These are phyloP conservation scores for Platismatia glauca DNA, from an alignment of 495 filamentous ascomycete species.

Conservation along the genomic window DNA sequence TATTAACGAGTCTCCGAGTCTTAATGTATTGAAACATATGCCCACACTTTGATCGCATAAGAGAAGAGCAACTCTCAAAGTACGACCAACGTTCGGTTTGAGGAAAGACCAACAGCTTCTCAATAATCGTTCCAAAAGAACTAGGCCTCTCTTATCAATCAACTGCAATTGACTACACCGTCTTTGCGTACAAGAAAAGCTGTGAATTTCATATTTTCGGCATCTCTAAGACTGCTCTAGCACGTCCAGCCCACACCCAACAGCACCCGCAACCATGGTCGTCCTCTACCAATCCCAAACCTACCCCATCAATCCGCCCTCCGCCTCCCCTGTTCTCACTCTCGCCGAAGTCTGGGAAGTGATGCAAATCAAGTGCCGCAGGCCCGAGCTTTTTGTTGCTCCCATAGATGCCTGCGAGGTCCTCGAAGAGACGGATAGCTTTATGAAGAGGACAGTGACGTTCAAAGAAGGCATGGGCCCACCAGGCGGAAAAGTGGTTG, in stretches of 20 bases:
- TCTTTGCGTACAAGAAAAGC: not conserved
- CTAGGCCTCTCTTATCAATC: not conserved
- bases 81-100: not conserved
- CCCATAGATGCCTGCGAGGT: slow-evolving; percentile 38
- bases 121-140: too few relatives aligned
- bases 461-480: slow-evolving; percentile 31
- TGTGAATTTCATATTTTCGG: not conserved
- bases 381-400: slow-evolving; percentile 43
- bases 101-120: not conserved
- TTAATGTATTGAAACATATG: too few relatives aligned
- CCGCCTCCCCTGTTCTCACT: slow-evolving; percentile 34
- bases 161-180: not conserved
- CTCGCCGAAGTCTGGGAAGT: slow-evolving; percentile 42
- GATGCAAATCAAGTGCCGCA: slow-evolving; percentile 41
- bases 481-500: slow-evolving; percentile 26
- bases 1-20: too few relatives aligned
- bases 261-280: slow-evolving; percentile 10
- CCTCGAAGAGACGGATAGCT: slow-evolving; percentile 19
- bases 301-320: slow-evolving; percentile 42
- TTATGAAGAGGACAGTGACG: slow-evolving; percentile 21
- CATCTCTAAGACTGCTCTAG: too few relatives aligned
- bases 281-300: slow-evolving; percentile 26
- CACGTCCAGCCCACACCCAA: not conserved
- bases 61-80: too few relatives aligned
- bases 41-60: too few relatives aligned